Evolutionary conservation across 192 early-diverging fungal genomes (phyloP).

Genomic region (Phycomyces nitens): DNA sequence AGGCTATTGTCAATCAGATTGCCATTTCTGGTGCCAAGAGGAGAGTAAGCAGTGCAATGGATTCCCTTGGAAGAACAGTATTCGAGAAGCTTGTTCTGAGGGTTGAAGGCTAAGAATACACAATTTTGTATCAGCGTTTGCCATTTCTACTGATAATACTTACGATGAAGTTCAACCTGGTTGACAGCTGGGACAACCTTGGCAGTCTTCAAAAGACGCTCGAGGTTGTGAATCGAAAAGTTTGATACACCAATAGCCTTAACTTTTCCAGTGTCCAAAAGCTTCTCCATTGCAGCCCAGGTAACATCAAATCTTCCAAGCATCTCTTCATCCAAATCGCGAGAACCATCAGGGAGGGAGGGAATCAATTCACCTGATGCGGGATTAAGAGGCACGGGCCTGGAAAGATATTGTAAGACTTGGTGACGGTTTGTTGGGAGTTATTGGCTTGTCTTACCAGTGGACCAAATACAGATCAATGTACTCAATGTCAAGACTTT

Average conservation of each 20-base stretch:
- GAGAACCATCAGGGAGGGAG: slow-evolving; percentile 33
- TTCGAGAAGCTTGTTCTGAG: slow-evolving; percentile 63
- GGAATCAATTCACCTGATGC: too few species aligned
- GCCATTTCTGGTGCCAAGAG: slow-evolving; percentile 56
- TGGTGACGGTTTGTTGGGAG: too few species aligned
- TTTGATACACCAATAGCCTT: too few species aligned
- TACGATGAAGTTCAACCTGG: slow-evolving; percentile 48
- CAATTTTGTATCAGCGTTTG: not conserved
- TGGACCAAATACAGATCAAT: slow-evolving; percentile 73
- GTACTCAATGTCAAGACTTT: slow-evolving; percentile 71
- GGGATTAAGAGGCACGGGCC: too few species aligned
- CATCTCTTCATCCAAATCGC: slow-evolving; percentile 26
- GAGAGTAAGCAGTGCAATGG: slow-evolving; percentile 77
- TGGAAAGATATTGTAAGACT: not conserved
- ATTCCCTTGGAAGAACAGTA: slow-evolving; percentile 71
- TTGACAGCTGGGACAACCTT: slow-evolving; percentile 76
- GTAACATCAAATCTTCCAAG: slow-evolving; percentile 66
- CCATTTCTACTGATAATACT: not conserved
- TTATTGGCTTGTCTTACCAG: too few species aligned
- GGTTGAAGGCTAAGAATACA: slow-evolving; percentile 29
- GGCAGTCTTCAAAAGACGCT: slow-evolving; percentile 61
- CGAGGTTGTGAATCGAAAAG: too few species aligned
- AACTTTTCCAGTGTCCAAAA: slow-evolving; percentile 68
- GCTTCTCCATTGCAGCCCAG: slow-evolving; percentile 79
- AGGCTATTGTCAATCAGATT: slow-evolving; percentile 25